phyloP scores from a whole-genome alignment of 2,329 filamentous ascomycete species.

The Apiospora koreana region DNA sequence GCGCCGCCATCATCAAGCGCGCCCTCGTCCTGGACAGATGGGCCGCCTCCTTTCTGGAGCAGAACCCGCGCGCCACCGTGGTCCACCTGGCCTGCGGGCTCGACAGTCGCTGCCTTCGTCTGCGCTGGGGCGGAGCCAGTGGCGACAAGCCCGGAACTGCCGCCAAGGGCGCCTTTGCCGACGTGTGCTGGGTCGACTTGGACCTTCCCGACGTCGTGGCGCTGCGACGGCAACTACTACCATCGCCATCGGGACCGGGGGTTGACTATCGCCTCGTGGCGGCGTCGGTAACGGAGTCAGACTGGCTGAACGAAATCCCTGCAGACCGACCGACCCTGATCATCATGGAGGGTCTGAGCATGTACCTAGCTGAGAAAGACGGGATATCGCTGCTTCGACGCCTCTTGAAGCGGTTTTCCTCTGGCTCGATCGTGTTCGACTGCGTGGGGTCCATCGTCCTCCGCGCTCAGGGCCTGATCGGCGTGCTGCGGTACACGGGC shows the following conservation, averaged over 20 bases:
- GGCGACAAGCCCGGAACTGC: neutral
- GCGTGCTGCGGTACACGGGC: neutral
- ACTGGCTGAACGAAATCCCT: neutral
- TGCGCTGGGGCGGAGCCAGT: neutral
- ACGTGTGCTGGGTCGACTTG: slow-evolving; percentile 7
- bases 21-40: neutral
- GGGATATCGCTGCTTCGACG: neutral
- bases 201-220: slow-evolving; percentile 9
- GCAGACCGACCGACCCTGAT: slow-evolving; percentile 6
- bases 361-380: neutral
- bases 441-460: neutral
- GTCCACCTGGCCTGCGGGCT: slow-evolving; percentile 13
- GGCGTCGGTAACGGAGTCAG: neutral
- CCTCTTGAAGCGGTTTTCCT: neutral
- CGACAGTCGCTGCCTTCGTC: neutral
- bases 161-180: neutral
- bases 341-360: slow-evolving; percentile 9
- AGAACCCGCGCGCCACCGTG: slow-evolving; percentile 10
- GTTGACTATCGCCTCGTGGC: slow-evolving; percentile 10
- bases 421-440: slow-evolving; percentile 5
- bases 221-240: neutral
- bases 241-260: neutral
- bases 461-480: neutral
- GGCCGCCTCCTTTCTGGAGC: neutral
- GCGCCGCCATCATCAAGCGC: neutral